Conservation (phyloP, 1,284 basidiomycete genomes). For the Leccinum solheimii region DNA sequence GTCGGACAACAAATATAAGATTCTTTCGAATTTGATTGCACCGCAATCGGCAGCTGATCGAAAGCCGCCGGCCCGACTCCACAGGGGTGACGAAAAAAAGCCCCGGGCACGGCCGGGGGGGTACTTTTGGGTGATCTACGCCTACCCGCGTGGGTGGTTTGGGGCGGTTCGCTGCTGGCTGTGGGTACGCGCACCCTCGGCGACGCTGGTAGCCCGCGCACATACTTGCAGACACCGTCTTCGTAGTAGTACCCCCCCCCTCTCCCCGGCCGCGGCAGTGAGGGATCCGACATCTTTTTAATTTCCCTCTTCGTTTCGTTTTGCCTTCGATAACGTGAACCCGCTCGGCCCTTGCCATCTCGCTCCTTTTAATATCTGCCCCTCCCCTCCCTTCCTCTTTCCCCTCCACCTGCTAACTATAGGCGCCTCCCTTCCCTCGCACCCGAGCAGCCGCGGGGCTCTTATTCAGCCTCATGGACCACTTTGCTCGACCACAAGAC, state of each 20-base stretch:
- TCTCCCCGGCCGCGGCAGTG: neutral
- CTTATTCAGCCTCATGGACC: constrained; percentile 23
- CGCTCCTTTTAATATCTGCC: constrained; percentile 36
- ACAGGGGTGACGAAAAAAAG: constrained; percentile 24
- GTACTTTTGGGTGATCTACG: constrained; percentile 26
- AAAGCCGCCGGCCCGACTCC: constrained; percentile 38
- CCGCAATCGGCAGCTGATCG: constrained; percentile 29
- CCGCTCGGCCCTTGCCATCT: constrained; percentile 28
- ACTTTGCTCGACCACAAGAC: constrained; percentile 19
- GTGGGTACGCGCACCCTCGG: constrained; percentile 1
- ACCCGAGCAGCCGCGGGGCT: neutral
- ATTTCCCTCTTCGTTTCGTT: constrained; percentile 22
- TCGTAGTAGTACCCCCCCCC: neutral
- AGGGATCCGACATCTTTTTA: constrained; percentile 13
- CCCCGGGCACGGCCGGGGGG: constrained; percentile 30
- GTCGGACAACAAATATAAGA: neutral
- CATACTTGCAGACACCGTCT: constrained; percentile 5
- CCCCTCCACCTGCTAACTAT: neutral
- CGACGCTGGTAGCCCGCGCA: constrained; percentile 7
- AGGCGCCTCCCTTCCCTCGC: neutral
- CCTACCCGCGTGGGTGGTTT: constrained; percentile 2
- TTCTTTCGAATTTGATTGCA: constrained; percentile 9
- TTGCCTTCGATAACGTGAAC: constrained; percentile 29
- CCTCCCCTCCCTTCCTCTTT: constrained; percentile 1
- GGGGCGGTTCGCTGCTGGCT: constrained; percentile 1